A percentile compares a stretch with the other conserved stretches of the same genome.
Evolutionary conservation across 1,284 basidiomycete species (phyloP).

Genomic region (Ustilago bromivora): DNA sequence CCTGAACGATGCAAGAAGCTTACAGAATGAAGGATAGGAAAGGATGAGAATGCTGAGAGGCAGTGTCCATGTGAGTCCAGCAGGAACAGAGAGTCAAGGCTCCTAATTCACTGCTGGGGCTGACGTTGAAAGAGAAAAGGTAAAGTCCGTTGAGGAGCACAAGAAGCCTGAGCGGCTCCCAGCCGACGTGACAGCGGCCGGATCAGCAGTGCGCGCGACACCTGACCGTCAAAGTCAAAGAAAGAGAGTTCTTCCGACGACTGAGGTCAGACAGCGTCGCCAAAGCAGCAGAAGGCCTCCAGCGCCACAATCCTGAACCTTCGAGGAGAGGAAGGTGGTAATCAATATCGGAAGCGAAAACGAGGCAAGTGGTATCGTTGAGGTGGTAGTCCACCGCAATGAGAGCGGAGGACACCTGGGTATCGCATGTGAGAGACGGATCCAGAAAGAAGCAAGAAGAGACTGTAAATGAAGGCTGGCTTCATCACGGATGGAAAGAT

Average conservation of each 20-base stretch:
- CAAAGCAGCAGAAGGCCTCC: neutral
- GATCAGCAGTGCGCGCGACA: conserved; percentile 7
- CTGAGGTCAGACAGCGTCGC: conserved; percentile 28
- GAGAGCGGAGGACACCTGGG: conserved; percentile 16
- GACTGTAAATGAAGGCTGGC: conserved; percentile 18
- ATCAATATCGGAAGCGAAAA: conserved; percentile 18
- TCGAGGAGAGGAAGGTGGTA: conserved; percentile 1
- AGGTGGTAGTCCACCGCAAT: conserved; percentile 9
- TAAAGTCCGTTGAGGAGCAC: conserved; percentile 7
- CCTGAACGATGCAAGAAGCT: neutral
- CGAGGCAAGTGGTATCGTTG: conserved; percentile 44
- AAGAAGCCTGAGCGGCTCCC: neutral
- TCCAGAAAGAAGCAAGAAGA: conserved; percentile 38
- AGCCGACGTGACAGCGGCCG: neutral
- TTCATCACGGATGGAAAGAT: conserved; percentile 7
- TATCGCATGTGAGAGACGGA: conserved; percentile 34
- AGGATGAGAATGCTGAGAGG: neutral
- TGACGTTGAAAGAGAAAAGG: neutral
- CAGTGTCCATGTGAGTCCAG: conserved; percentile 9
- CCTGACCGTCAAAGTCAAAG: conserved; percentile 17
- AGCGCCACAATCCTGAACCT: conserved; percentile 2
- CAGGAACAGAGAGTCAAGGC: neutral
- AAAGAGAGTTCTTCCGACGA: neutral
- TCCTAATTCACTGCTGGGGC: neutral
- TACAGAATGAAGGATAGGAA: neutral